These are phyloP conservation scores for Clavariopsis aquatica DNA, from an alignment of 495 filamentous ascomycete genomes.

Conservation along the genomic window DNA sequence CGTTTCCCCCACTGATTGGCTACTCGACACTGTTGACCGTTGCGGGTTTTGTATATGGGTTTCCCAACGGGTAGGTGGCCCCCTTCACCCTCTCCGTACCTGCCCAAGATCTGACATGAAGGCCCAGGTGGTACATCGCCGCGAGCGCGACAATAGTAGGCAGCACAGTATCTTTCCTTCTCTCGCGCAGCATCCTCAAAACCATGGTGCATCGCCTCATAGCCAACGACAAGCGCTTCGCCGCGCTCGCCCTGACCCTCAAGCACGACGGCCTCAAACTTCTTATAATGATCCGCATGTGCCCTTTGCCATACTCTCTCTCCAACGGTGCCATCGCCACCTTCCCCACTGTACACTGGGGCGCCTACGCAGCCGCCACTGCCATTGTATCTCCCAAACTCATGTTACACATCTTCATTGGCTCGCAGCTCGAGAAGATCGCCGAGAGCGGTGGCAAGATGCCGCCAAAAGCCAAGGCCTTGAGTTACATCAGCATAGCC, in stretches of 20 bases:
- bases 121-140: constrained; percentile 73
- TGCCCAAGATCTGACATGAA: neutral
- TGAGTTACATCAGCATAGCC: constrained; percentile 83
- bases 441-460: constrained; percentile 64
- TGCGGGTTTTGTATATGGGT: constrained; percentile 89
- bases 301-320: constrained; percentile 90
- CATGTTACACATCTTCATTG: constrained; percentile 90
- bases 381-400: constrained; percentile 78
- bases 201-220: constrained; percentile 77
- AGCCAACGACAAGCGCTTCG: constrained; percentile 76
- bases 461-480: constrained; percentile 63
- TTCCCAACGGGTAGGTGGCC: constrained; percentile 70
- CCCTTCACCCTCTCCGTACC: neutral
- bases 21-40: constrained; percentile 86
- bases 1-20: constrained; percentile 89
- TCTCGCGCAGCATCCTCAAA: constrained; percentile 74
- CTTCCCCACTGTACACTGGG: constrained; percentile 79
- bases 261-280: constrained; percentile 85
- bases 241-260: constrained; percentile 66
- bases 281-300: constrained; percentile 88
- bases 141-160: constrained; percentile 76
- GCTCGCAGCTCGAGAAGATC: constrained; percentile 70
- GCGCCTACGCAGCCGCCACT: constrained; percentile 78
- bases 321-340: constrained; percentile 94
- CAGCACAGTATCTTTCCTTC: constrained; percentile 73